phyloP scores from a whole-genome alignment of 768 basidiomycete species.

The Crassisporium funariophilum region DNA sequence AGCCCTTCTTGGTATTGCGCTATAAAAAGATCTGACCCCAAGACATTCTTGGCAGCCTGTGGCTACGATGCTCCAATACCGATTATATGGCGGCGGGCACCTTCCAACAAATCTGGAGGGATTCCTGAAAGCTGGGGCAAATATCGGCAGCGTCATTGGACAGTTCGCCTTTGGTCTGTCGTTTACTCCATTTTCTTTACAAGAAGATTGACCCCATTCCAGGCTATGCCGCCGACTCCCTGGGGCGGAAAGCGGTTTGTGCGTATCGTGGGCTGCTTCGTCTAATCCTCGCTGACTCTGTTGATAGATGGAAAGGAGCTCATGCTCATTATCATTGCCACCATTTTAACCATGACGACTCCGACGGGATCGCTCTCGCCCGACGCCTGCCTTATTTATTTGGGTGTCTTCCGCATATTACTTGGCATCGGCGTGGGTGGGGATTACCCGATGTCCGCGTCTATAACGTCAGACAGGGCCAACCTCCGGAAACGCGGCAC shows the following conservation, averaged over 20 bases:
- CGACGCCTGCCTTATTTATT: constrained; percentile 56
- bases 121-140: constrained; percentile 58
- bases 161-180: constrained; percentile 53
- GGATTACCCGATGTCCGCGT: constrained; percentile 79
- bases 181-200: not conserved
- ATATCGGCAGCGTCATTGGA: constrained; percentile 63
- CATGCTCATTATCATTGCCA: constrained; percentile 75
- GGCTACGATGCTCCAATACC: constrained; percentile 31
- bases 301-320: constrained; percentile 71
- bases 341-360: constrained; percentile 62
- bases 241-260: constrained; percentile 74
- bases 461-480: constrained; percentile 67
- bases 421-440: constrained; percentile 81
- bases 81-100: constrained; percentile 46
- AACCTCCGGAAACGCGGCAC: constrained; percentile 64
- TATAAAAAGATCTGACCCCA: too few species aligned
- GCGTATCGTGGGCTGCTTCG: not conserved
- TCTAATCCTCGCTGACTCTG: constrained; percentile 3
- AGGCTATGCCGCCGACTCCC: constrained; percentile 67
- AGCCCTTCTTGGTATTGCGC: not conserved
- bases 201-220: not conserved
- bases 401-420: constrained; percentile 67
- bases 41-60: too few species aligned
- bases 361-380: constrained; percentile 65
- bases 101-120: constrained; percentile 54